Percentiles rank a stretch among this genome's conserved stretches.
These are phyloP conservation scores for Emmonsiellopsis sp. DNA, from an alignment of 2,329 filamentous ascomycete genomes.

Conservation along the genomic window DNA sequence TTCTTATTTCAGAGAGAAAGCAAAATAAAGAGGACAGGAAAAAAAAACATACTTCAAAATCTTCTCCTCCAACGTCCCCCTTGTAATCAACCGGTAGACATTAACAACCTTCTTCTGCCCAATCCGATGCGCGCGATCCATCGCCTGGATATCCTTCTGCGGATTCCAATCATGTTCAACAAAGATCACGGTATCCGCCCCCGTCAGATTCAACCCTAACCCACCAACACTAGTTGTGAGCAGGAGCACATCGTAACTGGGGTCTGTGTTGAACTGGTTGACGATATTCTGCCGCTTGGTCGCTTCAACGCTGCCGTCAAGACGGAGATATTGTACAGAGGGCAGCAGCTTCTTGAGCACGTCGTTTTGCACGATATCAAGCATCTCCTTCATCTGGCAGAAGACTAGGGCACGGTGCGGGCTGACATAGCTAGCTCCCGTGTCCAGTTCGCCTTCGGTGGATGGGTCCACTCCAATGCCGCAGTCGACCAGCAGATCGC, in stretches of 20 bases:
- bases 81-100: slow-evolving; percentile 91
- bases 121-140: slow-evolving; percentile 97
- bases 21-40: slow-evolving; percentile 8
- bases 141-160: slow-evolving; percentile 95
- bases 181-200: slow-evolving; percentile 97
- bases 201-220: slow-evolving; percentile 87
- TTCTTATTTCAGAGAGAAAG: not conserved
- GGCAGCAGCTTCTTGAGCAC: slow-evolving; percentile 88
- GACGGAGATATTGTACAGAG: slow-evolving; percentile 82
- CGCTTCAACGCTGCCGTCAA: slow-evolving; percentile 88
- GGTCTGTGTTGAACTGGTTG: slow-evolving; percentile 97
- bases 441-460: slow-evolving; percentile 49
- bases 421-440: slow-evolving; percentile 71
- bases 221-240: slow-evolving; percentile 94
- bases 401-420: slow-evolving; percentile 94
- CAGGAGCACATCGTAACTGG: slow-evolving; percentile 87
- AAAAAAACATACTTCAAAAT: slow-evolving; percentile 61
- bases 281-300: slow-evolving; percentile 94
- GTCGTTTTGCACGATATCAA: slow-evolving; percentile 95
- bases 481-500: slow-evolving; percentile 93
- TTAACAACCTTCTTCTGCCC: slow-evolving; percentile 99
- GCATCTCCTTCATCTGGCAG: slow-evolving; percentile 99
- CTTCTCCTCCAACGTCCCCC: slow-evolving; percentile 95
- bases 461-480: slow-evolving; percentile 74
- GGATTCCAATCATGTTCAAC: slow-evolving; percentile 99